Percentiles rank a stretch among this genome's conserved stretches.
These are phyloP conservation scores for Populus deltoides DNA, from an alignment of 345 rosid genomes.

Conservation along the genomic window DNA sequence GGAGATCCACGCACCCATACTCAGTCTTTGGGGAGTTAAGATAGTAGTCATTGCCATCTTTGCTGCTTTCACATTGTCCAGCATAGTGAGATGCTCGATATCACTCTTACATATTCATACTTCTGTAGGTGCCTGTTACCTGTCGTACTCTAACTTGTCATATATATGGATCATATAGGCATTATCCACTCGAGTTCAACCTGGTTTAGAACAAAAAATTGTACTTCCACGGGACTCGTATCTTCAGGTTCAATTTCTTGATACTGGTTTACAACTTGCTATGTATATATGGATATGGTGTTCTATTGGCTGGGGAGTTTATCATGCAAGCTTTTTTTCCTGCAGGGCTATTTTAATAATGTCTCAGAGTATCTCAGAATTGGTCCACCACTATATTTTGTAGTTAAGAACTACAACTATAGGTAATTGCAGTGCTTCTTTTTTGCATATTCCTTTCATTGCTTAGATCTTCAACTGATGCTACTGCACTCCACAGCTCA, in stretches of 20 bases:
- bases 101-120: background rate
- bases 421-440: slow-evolving; percentile 48
- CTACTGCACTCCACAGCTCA: slow-evolving; percentile 58
- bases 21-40: slow-evolving; percentile 80
- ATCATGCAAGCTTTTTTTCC: slow-evolving; percentile 13
- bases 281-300: slow-evolving; percentile 3
- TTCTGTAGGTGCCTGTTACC: slow-evolving; percentile 4
- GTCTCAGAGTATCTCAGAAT: slow-evolving; percentile 79
- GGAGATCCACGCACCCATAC: slow-evolving; percentile 87
- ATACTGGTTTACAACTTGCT: background rate
- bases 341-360: slow-evolving; percentile 84
- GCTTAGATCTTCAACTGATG: background rate
- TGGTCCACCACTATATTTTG: slow-evolving; percentile 93
- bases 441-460: background rate
- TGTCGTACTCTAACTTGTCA: slow-evolving; percentile 9
- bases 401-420: slow-evolving; percentile 84
- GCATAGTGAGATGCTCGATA: slow-evolving; percentile 62
- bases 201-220: slow-evolving; percentile 93
- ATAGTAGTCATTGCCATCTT: slow-evolving; percentile 65
- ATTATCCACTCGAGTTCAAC: slow-evolving; percentile 75
- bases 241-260: slow-evolving; percentile 69
- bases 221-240: slow-evolving; percentile 96
- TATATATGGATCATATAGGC: slow-evolving; percentile 52
- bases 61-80: slow-evolving; percentile 69
- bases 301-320: slow-evolving; percentile 16